Base-by-base conservation (phyloP, 768 basidiomycete genomes). In the Ramaria rubella region DNA sequence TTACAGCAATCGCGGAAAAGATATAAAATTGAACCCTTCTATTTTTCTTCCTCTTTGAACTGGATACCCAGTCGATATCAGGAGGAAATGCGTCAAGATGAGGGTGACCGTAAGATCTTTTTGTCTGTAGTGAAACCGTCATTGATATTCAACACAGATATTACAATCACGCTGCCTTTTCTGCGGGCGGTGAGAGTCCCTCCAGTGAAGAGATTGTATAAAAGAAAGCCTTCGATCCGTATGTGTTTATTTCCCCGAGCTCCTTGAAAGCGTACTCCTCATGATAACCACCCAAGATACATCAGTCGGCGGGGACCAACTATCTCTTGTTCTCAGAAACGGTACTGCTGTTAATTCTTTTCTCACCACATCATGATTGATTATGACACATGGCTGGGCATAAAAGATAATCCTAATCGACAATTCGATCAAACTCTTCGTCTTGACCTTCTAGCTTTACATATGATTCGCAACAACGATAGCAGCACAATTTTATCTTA, bases 1-100 rank as follows among this genome's bases (percentile, higher is more conserved):
- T 11, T 14, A 21, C 34, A 29, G 9, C 24, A 9, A 23, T 33
- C 27, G 3, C 40, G 9, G 14, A 27, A 5, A 40, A 77, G 82
- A 63, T 81, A 79, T 55, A 70, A 71, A 42, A 71, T 84, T 56
- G 83, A 84, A 59, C 83, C 83, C 0, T 83, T 85, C 65, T 85
- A 80, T 63, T 85, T 83, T 64, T 80, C 81, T 0, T 83, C 81
- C 1, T 79, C 81, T 1, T 64, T 81, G 2, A 83, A 81, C 58
- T 83, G 82, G 82, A 86, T 85, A 59, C 84, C 84, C 2, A 81
- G 81, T 1, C 77, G 82, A 53, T 86, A 79, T 51, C 78, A 82
- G 59, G 82, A 83, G 60, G 76, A 73, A 49, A 56, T 75, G 0
- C 33, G 60, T 4, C 62, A 64, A 15, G 67, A 67, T 1, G 36